Evolutionary conservation across 2,329 filamentous ascomycete genomes (phyloP).

Genomic region (Fusarium nurragi): DNA sequence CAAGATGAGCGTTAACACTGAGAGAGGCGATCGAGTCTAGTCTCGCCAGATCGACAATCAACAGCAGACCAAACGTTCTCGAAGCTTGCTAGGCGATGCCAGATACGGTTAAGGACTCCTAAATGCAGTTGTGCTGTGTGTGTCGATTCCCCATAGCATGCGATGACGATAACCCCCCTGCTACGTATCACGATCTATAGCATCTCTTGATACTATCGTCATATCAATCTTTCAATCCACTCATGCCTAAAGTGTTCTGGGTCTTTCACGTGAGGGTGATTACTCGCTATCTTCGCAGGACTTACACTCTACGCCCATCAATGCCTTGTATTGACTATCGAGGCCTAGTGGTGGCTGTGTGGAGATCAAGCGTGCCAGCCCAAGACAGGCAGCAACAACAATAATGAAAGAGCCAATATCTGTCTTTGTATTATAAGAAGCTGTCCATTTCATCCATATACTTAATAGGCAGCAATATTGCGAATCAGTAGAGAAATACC

Average conservation of each 20-base stretch:
- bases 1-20: background rate
- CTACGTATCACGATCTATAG: too few relatives aligned
- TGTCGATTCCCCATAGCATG: too few relatives aligned
- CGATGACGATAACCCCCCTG: too few relatives aligned
- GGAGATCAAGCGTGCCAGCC: background rate
- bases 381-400: slow-evolving; percentile 24
- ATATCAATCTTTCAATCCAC: too few relatives aligned
- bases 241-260: too few relatives aligned
- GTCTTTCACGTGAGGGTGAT: too few relatives aligned
- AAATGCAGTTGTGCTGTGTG: too few relatives aligned
- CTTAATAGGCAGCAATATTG: background rate
- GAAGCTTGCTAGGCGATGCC: background rate
- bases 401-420: background rate
- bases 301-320: background rate
- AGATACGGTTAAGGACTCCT: too few relatives aligned
- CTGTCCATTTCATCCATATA: slow-evolving; percentile 1
- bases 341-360: slow-evolving; percentile 18
- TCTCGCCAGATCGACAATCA: slow-evolving; percentile 24
- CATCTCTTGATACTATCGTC: too few relatives aligned
- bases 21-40: background rate
- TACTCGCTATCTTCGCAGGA: background rate
- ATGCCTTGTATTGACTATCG: too few relatives aligned
- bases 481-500: background rate
- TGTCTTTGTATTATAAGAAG: background rate
- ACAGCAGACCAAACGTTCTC: slow-evolving; percentile 2